Base-by-base conservation (phyloP, 2,329 filamentous ascomycete species). In the Colletotrichum tabaci region DNA sequence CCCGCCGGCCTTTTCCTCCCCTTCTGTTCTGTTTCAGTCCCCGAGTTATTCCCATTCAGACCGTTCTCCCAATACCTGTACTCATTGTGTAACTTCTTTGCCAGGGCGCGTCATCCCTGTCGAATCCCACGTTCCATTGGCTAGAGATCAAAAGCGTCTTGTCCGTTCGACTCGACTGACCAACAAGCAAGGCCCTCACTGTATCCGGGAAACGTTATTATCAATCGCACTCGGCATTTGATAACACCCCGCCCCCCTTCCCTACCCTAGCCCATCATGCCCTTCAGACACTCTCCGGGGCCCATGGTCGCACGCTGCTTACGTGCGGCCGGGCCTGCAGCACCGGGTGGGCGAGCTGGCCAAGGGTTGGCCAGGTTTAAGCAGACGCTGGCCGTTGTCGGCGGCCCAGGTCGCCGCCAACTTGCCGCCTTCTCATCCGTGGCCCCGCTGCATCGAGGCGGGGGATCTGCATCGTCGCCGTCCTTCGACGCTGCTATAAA, bases 361-460 rank as follows among this genome's bases (percentile, higher is more conserved):
- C 30, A 30, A 57, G 57, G 35, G 18, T 61, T 42, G 26, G 68
- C 38, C 44, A 58, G 64, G 35, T 57, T 71, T n/a, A 62, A 53
- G 52, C 68, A 67, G 40, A 62, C 56, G 15, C 40, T 57, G 38
- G 57, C 52, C 60, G 47, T 49, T 49, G 63, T 61, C 61, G 52
- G 46, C 64, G 64, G 68, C 35, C 56, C 44, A 55, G 55, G 40
- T 52, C 64, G 64, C 52, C 64, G 64, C 26, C 68, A 71, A 38
- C 49, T 67, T 62, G 68, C 64, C 66, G 58, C 46, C 7, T 70
- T 70, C 60, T 64, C 66, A 56, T 72, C 69, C 47, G 58, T 13
- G n/a, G 50, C 53, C 66, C 69, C 58, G 63, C 66, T 58, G 21
- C 47, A 44, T 44, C 63, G 63, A 63, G 21, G 69, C 18, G 69